A percentile compares a stretch with the other conserved stretches of the same genome.
phyloP scores from a whole-genome alignment of 768 basidiomycete genomes.

The Pleurotus platypus region DNA sequence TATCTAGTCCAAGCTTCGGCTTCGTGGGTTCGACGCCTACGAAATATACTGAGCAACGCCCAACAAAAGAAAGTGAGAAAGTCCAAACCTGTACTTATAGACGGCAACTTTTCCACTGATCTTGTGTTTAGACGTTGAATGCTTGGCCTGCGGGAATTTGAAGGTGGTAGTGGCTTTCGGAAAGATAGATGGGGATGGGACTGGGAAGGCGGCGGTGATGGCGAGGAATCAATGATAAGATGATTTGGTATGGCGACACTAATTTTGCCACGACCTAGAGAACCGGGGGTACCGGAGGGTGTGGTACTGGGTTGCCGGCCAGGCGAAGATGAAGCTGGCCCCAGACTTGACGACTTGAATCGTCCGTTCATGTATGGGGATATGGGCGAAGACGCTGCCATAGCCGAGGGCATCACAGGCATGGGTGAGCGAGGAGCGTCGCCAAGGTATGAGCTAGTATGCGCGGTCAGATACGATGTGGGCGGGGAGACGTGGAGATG shows the following conservation, averaged over 20 bases:
- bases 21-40: background rate
- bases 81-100: background rate
- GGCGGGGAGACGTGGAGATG: slow-evolving; percentile 7
- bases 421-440: slow-evolving; percentile 38
- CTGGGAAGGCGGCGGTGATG: slow-evolving; percentile 63
- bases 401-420: slow-evolving; percentile 52
- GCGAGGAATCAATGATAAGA: slow-evolving; percentile 40
- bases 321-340: background rate
- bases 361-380: slow-evolving; percentile 15
- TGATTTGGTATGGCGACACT: background rate
- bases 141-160: slow-evolving; percentile 49
- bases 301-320: background rate
- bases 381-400: slow-evolving; percentile 27
- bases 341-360: slow-evolving; percentile 12
- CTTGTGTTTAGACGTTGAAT: slow-evolving; percentile 56
- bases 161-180: slow-evolving; percentile 45
- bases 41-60: background rate
- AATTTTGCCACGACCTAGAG: background rate
- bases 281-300: background rate
- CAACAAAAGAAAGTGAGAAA: background rate
- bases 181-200: slow-evolving; percentile 40
- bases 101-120: background rate
- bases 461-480: background rate
- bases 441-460: slow-evolving; percentile 4
- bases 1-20: slow-evolving; percentile 3